Percentiles rank a stretch among this genome's conserved stretches.
Conservation (phyloP, 2,329 filamentous ascomycete species). For the Dactylellina leptospora region DNA sequence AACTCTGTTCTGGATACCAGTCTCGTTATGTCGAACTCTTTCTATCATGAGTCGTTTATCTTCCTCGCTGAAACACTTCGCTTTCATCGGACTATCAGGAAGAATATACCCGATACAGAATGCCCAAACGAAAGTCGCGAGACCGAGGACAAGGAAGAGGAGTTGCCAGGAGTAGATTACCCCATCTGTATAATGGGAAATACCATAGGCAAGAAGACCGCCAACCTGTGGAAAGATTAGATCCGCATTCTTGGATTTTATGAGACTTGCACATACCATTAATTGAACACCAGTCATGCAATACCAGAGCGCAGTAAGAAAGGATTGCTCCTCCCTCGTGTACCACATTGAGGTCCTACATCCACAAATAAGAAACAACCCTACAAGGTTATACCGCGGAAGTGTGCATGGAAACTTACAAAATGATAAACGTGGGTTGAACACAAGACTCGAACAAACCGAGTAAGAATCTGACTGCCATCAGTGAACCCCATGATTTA, state of each 20-base stretch:
- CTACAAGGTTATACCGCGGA: no score
- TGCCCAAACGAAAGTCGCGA: conserved; percentile 63
- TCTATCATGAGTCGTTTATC: conserved; percentile 63
- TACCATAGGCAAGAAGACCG: conserved; percentile 70
- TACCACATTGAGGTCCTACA: no score
- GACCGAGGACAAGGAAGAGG: conserved; percentile 64
- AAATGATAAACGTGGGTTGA: conserved; percentile 74
- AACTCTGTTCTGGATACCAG: conserved; percentile 59
- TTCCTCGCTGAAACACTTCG: conserved; percentile 63
- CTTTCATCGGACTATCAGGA: conserved; percentile 64
- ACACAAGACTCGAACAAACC: conserved; percentile 76
- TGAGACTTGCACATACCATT: no score
- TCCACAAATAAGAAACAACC: no score
- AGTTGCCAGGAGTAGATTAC: conserved; percentile 63
- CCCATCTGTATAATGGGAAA: no score
- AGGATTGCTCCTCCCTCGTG: conserved; percentile 72
- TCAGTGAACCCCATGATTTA: conserved; percentile 69
- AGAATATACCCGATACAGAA: conserved; percentile 61
- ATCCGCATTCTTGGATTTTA: no score
- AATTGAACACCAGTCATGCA: conserved; percentile 85
- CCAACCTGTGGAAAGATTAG: no score
- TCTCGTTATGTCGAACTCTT: conserved; percentile 59
- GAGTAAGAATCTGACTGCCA: conserved; percentile 71
- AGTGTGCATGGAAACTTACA: no score
- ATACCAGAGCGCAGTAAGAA: conserved; percentile 75